These are phyloP conservation scores for Beta macrorhiza DNA, from an alignment of 179 eudicot species.

Conservation along the genomic window DNA sequence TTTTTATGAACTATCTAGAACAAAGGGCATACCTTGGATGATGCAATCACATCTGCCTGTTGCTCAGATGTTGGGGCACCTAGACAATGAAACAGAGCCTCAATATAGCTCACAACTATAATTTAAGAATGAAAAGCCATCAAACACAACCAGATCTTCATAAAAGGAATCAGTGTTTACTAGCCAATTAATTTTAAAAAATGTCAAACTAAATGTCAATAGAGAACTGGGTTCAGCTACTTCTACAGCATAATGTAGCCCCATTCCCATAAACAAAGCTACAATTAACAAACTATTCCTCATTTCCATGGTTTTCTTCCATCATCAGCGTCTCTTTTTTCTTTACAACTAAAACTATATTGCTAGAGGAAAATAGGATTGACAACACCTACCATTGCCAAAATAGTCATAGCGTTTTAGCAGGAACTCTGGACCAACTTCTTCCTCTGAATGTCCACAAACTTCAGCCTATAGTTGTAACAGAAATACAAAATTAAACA, in stretches of 20 bases:
- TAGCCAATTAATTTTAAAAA: not conserved
- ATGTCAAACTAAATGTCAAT: not conserved
- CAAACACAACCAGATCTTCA: not conserved
- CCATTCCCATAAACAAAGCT: not conserved
- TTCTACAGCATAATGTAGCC: not conserved
- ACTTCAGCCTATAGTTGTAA: slow-evolving; percentile 71
- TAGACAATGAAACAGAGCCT: slow-evolving; percentile 33
- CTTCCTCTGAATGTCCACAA: slow-evolving; percentile 56
- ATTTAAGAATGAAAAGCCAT: not conserved
- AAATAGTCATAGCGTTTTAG: slow-evolving; percentile 77
- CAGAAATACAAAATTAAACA: not conserved
- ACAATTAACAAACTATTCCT: not conserved
- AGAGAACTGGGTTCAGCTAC: not conserved
- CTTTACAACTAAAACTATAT: not conserved
- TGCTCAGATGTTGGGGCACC: slow-evolving; percentile 55
- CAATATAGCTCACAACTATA: not conserved
- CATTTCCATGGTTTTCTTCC: not conserved
- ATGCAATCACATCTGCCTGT: slow-evolving; percentile 76
- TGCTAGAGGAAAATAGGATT: not conserved
- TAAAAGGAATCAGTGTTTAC: not conserved
- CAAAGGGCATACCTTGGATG: slow-evolving; percentile 58
- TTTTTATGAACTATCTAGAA: not conserved
- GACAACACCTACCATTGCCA: slow-evolving; percentile 58
- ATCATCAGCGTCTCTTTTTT: not conserved
- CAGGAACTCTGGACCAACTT: slow-evolving; percentile 59